phyloP scores from a whole-genome alignment of 2,329 filamentous ascomycete genomes.

The Blumeriella jaapii region DNA sequence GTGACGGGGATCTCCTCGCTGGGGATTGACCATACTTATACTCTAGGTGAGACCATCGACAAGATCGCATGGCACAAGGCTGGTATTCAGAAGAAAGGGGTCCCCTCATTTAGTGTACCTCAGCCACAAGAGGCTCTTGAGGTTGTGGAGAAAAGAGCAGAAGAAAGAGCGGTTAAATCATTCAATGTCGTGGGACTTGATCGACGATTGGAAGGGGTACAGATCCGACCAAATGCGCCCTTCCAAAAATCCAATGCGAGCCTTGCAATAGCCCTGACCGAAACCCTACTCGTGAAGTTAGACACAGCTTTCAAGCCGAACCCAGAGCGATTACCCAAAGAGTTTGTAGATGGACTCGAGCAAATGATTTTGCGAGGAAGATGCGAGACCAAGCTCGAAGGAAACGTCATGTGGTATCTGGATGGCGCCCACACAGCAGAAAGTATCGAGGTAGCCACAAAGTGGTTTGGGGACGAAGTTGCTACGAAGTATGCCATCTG shows the following conservation, averaged over 20 bases:
- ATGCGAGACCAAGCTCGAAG: slow-evolving; percentile 51
- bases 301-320: slow-evolving; percentile 22
- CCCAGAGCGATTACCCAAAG: slow-evolving; percentile 37
- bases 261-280: slow-evolving; percentile 39
- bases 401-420: slow-evolving; percentile 66
- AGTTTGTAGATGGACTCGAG: slow-evolving; percentile 64
- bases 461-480: slow-evolving; percentile 61
- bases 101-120: slow-evolving; percentile 44
- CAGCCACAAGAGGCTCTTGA: slow-evolving; percentile 39
- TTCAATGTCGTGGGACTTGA: slow-evolving; percentile 36
- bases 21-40: slow-evolving; percentile 56
- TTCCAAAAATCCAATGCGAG: slow-evolving; percentile 51
- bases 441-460: slow-evolving; percentile 69
- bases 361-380: slow-evolving; percentile 67
- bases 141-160: slow-evolving; percentile 39
- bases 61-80: slow-evolving; percentile 67
- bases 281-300: slow-evolving; percentile 36
- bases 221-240: slow-evolving; percentile 38
- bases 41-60: slow-evolving; percentile 49
- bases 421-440: slow-evolving; percentile 91
- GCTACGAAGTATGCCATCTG: slow-evolving; percentile 22
- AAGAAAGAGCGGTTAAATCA: slow-evolving; percentile 39
- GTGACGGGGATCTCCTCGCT: slow-evolving; percentile 53
- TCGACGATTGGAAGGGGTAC: slow-evolving; percentile 32
- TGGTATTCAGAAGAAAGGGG: slow-evolving; percentile 53